Evolutionary conservation across 345 rosid species (phyloP).

Genomic region (Rhizophora apiculata): DNA sequence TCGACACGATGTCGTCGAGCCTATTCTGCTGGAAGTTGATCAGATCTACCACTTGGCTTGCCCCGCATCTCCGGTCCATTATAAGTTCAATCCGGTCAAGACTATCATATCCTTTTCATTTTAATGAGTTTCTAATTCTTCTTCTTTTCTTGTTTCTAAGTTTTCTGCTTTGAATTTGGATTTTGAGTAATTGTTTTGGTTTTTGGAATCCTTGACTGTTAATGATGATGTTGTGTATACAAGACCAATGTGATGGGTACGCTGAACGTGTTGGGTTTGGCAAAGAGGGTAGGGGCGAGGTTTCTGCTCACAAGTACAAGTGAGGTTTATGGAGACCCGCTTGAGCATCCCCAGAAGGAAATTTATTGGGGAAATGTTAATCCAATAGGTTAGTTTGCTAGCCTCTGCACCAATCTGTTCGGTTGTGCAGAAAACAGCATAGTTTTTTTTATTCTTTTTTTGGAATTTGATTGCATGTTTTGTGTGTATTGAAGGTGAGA

Average conservation of each 20-base stretch:
- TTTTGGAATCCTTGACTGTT: neutral
- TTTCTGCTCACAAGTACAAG: conserved; percentile 96
- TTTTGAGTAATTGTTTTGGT: conserved; percentile 40
- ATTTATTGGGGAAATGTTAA: conserved; percentile 98
- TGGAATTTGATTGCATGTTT: neutral
- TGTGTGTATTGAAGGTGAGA: neutral
- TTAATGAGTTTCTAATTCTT: neutral
- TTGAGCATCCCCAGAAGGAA: conserved; percentile 97
- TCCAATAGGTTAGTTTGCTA: conserved; percentile 67
- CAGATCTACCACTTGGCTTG: conserved; percentile 99
- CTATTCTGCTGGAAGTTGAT: conserved; percentile 91
- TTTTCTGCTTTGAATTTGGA: neutral
- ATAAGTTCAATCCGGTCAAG: conserved; percentile 91
- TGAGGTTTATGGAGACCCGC: conserved; percentile 99
- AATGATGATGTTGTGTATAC: conserved; percentile 27
- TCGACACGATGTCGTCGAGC: conserved; percentile 93
- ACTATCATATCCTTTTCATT: conserved; percentile 50
- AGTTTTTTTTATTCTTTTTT: neutral
- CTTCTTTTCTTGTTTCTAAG: neutral
- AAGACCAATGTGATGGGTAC: conserved; percentile 99
- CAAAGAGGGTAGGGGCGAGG: conserved; percentile 95
- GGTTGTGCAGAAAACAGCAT: neutral
- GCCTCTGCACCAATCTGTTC: neutral
- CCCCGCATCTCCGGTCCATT: conserved; percentile 97
- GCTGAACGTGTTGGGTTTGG: conserved; percentile 93